A percentile compares a stretch with the other conserved stretches of the same genome.
phyloP scores from a whole-genome alignment of 148 eudicot species.

The Polygonum aviculare region DNA sequence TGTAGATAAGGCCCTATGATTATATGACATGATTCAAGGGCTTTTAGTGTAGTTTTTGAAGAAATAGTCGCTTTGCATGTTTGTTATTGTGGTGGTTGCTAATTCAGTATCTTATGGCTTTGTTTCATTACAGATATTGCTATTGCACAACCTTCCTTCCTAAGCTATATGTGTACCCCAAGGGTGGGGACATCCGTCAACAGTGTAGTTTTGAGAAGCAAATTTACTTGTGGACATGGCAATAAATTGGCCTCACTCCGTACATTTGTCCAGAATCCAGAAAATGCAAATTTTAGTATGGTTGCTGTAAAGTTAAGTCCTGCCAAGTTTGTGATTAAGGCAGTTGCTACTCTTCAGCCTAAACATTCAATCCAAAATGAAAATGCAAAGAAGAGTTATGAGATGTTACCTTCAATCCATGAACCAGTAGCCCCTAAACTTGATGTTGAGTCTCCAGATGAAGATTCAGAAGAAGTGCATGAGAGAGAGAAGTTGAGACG shows the following conservation, averaged over 20 bases:
- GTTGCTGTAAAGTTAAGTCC: slow-evolving; percentile 17
- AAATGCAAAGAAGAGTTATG: slow-evolving; percentile 16
- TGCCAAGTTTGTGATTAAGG: slow-evolving; percentile 36
- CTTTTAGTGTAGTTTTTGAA: background rate
- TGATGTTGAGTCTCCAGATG: slow-evolving; percentile 23
- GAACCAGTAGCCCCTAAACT: slow-evolving; percentile 18
- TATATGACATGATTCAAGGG: background rate
- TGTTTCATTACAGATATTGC: slow-evolving; percentile 64
- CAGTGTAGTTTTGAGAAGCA: slow-evolving; percentile 17
- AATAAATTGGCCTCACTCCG: slow-evolving; percentile 35
- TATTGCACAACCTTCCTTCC: slow-evolving; percentile 48
- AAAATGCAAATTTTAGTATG: slow-evolving; percentile 19
- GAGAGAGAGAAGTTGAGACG: slow-evolving; percentile 80
- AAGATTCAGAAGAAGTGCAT: slow-evolving; percentile 41
- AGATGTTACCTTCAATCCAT: slow-evolving; percentile 14
- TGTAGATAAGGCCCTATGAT: background rate
- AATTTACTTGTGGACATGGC: slow-evolving; percentile 25
- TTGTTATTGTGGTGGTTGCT: background rate
- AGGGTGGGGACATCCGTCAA: slow-evolving; percentile 29
- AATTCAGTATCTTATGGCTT: background rate
- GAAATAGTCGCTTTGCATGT: background rate
- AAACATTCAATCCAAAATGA: slow-evolving; percentile 17
- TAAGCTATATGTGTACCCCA: slow-evolving; percentile 19
- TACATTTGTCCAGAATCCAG: slow-evolving; percentile 27
- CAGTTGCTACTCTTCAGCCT: slow-evolving; percentile 71